Percentiles rank a stretch among this genome's conserved stretches.
These are phyloP conservation scores for Saccharomycopsis sp. DNA, from an alignment of 805 yeast genomes.

Conservation along the genomic window DNA sequence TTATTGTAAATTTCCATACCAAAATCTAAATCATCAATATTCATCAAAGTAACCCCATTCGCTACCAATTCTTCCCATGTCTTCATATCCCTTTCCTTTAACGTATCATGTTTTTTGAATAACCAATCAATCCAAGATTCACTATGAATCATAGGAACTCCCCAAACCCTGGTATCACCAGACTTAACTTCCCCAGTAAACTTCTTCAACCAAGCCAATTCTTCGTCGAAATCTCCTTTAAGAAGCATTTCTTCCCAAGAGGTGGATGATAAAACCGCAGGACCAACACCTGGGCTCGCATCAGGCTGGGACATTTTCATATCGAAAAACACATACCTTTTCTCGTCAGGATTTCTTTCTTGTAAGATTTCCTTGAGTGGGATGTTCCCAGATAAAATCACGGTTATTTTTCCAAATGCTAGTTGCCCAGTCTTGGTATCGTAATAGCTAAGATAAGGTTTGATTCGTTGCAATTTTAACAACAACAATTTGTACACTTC, in stretches of 20 bases:
- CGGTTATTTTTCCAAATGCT: conserved; percentile 47
- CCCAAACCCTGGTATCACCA: conserved; percentile 17
- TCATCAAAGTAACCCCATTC: conserved; percentile 18
- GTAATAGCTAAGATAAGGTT: conserved; percentile 45
- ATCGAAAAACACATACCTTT: conserved; percentile 37
- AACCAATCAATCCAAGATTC: not conserved
- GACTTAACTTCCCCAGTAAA: not conserved
- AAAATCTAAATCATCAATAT: conserved; percentile 17
- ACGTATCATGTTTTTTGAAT: not conserved
- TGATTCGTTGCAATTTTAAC: conserved; percentile 39
- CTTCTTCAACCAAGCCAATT: not conserved
- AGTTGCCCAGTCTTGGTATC: conserved; percentile 31
- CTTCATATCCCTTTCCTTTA: not conserved
- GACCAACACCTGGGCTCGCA: not conserved
- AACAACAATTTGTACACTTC: conserved; percentile 41
- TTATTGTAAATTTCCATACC: conserved; percentile 15
- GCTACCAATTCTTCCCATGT: conserved; percentile 15
- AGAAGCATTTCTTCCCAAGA: conserved; percentile 4
- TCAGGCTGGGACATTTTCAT: conserved; percentile 24
- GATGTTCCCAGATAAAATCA: conserved; percentile 59
- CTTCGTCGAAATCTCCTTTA: not conserved
- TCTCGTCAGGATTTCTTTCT: conserved; percentile 23
- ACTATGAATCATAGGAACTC: conserved; percentile 8
- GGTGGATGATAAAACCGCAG: conserved; percentile 2
- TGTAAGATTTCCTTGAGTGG: conserved; percentile 37